Evolutionary conservation across 2,329 filamentous ascomycete species (phyloP).

Genomic region (Blastomyces silverae): DNA sequence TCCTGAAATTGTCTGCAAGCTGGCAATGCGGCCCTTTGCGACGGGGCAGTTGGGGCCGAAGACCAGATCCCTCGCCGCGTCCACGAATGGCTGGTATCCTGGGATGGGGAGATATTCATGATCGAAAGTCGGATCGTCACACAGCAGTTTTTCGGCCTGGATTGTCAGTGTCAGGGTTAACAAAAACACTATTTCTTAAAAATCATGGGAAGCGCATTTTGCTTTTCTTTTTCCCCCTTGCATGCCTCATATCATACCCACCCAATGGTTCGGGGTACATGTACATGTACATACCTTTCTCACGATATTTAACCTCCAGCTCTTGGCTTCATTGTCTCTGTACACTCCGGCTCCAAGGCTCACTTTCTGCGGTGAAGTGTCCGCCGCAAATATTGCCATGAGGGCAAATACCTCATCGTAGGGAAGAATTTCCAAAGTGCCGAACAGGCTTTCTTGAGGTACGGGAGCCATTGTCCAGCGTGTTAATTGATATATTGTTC

Average conservation of each 20-base stretch:
- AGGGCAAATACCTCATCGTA: constrained; percentile 25
- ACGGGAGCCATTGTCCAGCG: constrained; percentile 19
- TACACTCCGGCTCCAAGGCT: constrained; percentile 39
- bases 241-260: neutral
- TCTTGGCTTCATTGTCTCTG: constrained; percentile 33
- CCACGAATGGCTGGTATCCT: constrained; percentile 73
- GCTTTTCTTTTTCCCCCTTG: neutral
- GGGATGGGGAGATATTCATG: constrained; percentile 97
- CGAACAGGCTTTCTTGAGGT: constrained; percentile 21
- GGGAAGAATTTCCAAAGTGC: constrained; percentile 18
- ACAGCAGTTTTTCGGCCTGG: constrained; percentile 76
- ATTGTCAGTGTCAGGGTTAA: constrained; percentile 9
- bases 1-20: constrained; percentile 89
- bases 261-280: neutral
- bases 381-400: constrained; percentile 24
- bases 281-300: constrained; percentile 24
- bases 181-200: neutral
- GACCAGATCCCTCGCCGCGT: constrained; percentile 80
- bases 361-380: constrained; percentile 33
- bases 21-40: constrained; percentile 47
- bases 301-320: constrained; percentile 37
- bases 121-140: constrained; percentile 78
- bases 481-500: neutral
- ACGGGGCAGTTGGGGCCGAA: constrained; percentile 54
- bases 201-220: neutral